These are phyloP conservation scores for Malus sieversii DNA, from an alignment of 306 rosid genomes.

Conservation along the genomic window DNA sequence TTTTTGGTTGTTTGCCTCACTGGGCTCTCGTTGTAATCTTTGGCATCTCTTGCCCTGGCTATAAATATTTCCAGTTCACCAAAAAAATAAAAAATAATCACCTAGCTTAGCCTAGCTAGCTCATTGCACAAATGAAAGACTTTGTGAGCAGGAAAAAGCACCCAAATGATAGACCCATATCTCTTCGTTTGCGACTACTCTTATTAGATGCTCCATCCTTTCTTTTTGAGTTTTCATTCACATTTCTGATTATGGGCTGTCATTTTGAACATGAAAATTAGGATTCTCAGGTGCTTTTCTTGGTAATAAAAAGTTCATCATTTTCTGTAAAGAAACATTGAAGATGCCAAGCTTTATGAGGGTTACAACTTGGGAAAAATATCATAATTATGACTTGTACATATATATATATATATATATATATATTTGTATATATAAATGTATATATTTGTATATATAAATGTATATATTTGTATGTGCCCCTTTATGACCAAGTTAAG, in stretches of 20 bases:
- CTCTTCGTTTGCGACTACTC: background rate
- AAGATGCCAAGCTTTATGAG: conserved; percentile 43
- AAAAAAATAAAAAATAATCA: background rate
- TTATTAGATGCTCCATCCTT: no score
- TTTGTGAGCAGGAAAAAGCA: background rate
- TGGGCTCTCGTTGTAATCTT: no score
- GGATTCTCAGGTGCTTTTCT: conserved; percentile 12
- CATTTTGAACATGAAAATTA: background rate
- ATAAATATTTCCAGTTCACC: no score
- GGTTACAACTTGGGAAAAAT: conserved; percentile 21
- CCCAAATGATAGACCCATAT: no score
- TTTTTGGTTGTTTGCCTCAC: no score
- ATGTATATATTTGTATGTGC: background rate
- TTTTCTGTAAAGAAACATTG: background rate
- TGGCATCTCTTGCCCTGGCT: no score
- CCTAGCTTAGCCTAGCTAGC: background rate
- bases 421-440: background rate
- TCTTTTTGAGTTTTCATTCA: no score
- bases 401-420: background rate
- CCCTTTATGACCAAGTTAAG: conserved; percentile 23
- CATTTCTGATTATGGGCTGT: background rate
- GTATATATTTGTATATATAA: background rate
- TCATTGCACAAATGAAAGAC: conserved; percentile 1
- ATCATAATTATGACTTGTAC: background rate
- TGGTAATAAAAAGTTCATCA: background rate